Evolutionary conservation across 805 yeast species (phyloP).

Genomic region (Zygosaccharomyces bisporus): DNA sequence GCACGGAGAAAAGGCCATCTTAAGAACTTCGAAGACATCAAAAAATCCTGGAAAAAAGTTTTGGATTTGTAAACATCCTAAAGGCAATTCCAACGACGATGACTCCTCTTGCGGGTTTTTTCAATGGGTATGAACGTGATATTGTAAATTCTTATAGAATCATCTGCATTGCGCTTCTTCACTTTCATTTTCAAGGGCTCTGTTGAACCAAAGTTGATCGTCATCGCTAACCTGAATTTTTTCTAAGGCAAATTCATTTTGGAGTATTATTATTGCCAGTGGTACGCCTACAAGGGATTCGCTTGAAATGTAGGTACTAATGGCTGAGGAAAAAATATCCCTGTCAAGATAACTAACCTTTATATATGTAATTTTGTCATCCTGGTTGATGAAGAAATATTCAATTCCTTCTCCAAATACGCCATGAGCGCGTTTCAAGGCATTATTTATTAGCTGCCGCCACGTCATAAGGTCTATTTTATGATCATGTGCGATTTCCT

Average conservation of each 20-base stretch:
- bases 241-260: slow-evolving; percentile 23
- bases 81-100: slow-evolving; percentile 29
- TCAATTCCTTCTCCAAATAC: slow-evolving; percentile 41
- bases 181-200: slow-evolving; percentile 21
- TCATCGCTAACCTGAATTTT: slow-evolving; percentile 27
- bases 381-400: slow-evolving; percentile 29
- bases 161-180: slow-evolving; percentile 15
- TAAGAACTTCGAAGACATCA: slow-evolving; percentile 44
- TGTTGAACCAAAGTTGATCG: slow-evolving; percentile 29
- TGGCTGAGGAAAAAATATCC: slow-evolving; percentile 30
- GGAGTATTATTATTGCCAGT: slow-evolving; percentile 22
- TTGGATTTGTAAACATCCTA: slow-evolving; percentile 48
- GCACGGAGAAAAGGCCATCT: slow-evolving; percentile 45
- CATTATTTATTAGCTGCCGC: slow-evolving; percentile 37
- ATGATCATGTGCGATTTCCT: slow-evolving; percentile 19
- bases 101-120: slow-evolving; percentile 50
- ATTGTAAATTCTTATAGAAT: background rate
- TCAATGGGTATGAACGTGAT: slow-evolving; percentile 44
- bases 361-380: slow-evolving; percentile 26
- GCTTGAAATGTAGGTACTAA: slow-evolving; percentile 34
- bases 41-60: slow-evolving; percentile 48
- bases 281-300: slow-evolving; percentile 31
- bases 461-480: slow-evolving; percentile 38
- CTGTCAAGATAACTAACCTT: slow-evolving; percentile 33
- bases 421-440: slow-evolving; percentile 40